Conservation (phyloP, 768 basidiomycete genomes). For the Suillus lakei region DNA sequence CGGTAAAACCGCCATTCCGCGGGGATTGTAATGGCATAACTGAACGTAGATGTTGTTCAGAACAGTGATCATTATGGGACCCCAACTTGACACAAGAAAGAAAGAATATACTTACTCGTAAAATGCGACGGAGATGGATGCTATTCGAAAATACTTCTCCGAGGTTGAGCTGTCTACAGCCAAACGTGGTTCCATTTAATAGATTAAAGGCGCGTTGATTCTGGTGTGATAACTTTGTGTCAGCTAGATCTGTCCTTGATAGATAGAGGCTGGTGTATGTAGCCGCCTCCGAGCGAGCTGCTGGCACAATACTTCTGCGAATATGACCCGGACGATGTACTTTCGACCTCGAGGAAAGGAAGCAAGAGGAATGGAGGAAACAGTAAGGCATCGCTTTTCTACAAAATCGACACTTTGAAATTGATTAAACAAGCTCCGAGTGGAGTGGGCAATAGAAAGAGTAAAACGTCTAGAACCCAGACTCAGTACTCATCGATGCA, state of each 20-base stretch:
- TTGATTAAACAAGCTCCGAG: not conserved
- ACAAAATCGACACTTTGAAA: not conserved
- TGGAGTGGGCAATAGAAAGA: not conserved
- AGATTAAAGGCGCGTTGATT: not conserved
- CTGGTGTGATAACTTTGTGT: not conserved
- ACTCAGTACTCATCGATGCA: no score
- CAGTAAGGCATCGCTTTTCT: not conserved
- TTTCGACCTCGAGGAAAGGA: not conserved
- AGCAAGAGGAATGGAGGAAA: not conserved
- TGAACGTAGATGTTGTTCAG: slow-evolving; percentile 13
- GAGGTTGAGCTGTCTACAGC: slow-evolving; percentile 15
- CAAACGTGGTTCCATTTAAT: not conserved
- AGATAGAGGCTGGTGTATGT: not conserved
- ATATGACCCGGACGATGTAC: not conserved
- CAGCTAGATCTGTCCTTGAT: not conserved
- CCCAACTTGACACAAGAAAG: not conserved
- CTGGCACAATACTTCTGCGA: not conserved
- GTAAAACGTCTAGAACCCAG: not conserved
- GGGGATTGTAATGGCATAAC: slow-evolving; percentile 38
- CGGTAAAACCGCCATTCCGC: slow-evolving; percentile 39
- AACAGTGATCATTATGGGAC: not conserved
- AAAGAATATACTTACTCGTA: slow-evolving; percentile 38
- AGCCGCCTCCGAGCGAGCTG: not conserved
- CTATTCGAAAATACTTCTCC: slow-evolving; percentile 38
- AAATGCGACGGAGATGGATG: slow-evolving; percentile 40